Base-by-base conservation (phyloP, 2,329 filamentous ascomycete species). In the Botrytis tulipae region DNA sequence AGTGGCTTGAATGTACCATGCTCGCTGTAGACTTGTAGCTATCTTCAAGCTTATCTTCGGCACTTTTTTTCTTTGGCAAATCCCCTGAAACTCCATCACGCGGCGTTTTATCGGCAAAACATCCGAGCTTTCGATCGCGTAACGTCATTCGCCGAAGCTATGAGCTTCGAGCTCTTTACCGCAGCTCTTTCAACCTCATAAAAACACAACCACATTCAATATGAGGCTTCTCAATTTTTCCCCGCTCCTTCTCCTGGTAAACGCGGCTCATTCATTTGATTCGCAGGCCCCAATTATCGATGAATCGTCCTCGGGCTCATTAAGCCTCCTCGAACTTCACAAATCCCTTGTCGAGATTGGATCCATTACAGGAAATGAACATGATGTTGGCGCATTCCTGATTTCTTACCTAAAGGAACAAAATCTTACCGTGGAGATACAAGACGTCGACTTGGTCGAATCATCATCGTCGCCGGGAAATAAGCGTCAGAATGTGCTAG, bases 361-460 rank as follows among this genome's bases (percentile, higher is more conserved):
- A 76, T 92, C 90, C 4, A 87, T 92, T 75, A 87, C 86, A 7
- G 85, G 85, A 51, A 87, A 91, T 77, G 91, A 93, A 80, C 81
- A 86, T 67, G 81, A 84, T 9, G 86, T 91, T 29, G 89, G 87
- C 42, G 78, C 86, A 74, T 91, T 88, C 82, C 83, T 93, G 3
- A 83, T 85, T 12, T 80, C 83, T 0, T 91, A 89, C 77, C 85
- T 93, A 6, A 78, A 85, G 73, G 80, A 82, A 5, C 85, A 87
- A 74, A 86, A 88, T 77, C 92, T 91, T 82, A 88, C 85, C 0
- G 89, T 92, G 46, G 86, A 91, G 77, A 87, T 85, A 73, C 90
- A 92, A 78, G 80, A 81, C 46, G 82, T 85, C 20, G 78, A 78
- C 18, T 37, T 69, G 5, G 40, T 59, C n/a, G 78, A 81, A 46